Evolutionary conservation across 805 yeast genomes (phyloP).

Genomic region (Ascoidea rubescens): DNA sequence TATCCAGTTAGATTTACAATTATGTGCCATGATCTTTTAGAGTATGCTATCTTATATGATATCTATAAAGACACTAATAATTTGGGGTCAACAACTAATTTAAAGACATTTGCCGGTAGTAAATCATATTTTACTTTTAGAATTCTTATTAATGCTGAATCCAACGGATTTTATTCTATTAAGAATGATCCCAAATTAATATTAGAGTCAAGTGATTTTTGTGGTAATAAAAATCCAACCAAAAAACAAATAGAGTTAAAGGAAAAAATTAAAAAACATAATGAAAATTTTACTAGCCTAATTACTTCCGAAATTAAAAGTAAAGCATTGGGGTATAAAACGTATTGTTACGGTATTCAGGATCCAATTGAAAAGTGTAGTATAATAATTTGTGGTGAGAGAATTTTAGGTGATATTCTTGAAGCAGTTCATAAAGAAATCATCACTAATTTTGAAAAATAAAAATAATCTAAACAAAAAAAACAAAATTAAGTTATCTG

Average conservation of each 20-base stretch:
- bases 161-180: not conserved
- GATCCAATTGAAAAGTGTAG: not conserved
- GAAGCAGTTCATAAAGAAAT: not conserved
- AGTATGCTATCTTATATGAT: not conserved
- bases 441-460: too few relatives aligned
- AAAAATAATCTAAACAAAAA: too few relatives aligned
- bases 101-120: not conserved
- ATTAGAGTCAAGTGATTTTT: not conserved
- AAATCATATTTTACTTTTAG: not conserved
- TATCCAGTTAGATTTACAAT: too few relatives aligned
- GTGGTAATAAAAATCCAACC: not conserved
- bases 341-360: not conserved
- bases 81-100: too few relatives aligned
- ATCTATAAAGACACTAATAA: not conserved
- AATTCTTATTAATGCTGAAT: too few relatives aligned
- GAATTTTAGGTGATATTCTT: not conserved
- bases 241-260: not conserved
- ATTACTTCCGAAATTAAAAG: not conserved
- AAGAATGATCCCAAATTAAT: not conserved
- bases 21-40: not conserved
- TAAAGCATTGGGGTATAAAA: too few relatives aligned
- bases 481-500: too few relatives aligned
- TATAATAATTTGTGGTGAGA: not conserved
- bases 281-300: not conserved
- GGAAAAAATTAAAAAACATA: not conserved